Evolutionary conservation across 2,329 filamentous ascomycete species (phyloP).

Genomic region (Chrysoporthe cubensis): DNA sequence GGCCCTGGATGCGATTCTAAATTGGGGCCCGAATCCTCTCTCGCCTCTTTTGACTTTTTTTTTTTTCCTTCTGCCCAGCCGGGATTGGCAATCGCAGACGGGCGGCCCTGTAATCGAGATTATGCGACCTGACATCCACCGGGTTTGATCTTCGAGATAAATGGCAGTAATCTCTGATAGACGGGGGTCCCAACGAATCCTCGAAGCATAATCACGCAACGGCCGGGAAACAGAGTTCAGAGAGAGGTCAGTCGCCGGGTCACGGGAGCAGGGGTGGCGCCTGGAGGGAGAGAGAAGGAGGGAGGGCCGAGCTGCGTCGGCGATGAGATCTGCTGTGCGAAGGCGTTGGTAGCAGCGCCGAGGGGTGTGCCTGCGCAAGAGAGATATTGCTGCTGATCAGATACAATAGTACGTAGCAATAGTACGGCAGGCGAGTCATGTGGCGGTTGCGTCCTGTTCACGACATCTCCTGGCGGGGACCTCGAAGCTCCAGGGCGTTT

Average conservation of each 20-base stretch:
- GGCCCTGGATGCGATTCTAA: not conserved
- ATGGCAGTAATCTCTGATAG: too few species aligned
- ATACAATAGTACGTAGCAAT: not conserved
- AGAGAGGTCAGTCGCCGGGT: not conserved
- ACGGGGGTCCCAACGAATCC: not conserved
- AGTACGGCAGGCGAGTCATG: not conserved
- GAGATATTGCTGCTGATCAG: not conserved
- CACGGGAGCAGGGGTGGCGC: not conserved
- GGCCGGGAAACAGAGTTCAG: not conserved
- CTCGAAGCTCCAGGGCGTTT: too few species aligned
- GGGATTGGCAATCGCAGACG: not conserved
- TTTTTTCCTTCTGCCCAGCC: not conserved
- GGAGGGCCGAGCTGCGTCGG: not conserved
- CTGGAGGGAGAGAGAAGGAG: not conserved
- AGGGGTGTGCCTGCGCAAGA: too few species aligned
- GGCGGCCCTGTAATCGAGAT: not conserved
- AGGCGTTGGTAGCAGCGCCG: too few species aligned
- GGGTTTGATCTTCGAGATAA: not conserved
- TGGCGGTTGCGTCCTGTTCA: too few species aligned
- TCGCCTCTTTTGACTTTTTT: not conserved
- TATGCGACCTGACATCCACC: not conserved
- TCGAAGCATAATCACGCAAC: not conserved
- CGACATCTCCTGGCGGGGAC: too few species aligned
- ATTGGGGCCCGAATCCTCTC: not conserved
- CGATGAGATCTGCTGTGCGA: not conserved